Evolutionary conservation across 768 basidiomycete species (phyloP).

Genomic region (Psilocybe subaeruginosa): DNA sequence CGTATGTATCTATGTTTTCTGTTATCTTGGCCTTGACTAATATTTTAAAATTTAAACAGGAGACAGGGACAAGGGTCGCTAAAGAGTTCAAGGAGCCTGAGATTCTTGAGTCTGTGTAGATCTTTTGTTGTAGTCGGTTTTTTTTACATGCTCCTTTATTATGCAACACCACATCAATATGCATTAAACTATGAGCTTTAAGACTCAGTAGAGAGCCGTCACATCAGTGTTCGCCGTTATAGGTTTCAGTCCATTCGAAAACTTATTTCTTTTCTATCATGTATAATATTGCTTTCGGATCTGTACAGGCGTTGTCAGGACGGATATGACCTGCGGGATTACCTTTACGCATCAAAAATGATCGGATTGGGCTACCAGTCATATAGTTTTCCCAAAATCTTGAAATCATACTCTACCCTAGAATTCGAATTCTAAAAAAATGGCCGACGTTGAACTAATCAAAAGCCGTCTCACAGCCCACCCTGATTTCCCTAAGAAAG

Average conservation of each 20-base stretch:
- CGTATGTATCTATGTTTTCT: constrained; percentile 51
- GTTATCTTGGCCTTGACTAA: constrained; percentile 13
- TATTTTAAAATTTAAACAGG: constrained; percentile 46
- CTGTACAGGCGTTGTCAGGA: background rate
- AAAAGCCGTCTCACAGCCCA: constrained; percentile 61
- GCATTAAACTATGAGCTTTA: background rate
- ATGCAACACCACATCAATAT: constrained; percentile 20
- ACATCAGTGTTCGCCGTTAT: too few species aligned
- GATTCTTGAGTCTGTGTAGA: constrained; percentile 89
- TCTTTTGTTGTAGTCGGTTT: constrained; percentile 38
- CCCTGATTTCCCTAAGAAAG: constrained; percentile 91
- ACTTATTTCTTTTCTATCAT: too few species aligned
- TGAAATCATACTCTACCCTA: background rate
- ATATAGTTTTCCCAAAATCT: background rate
- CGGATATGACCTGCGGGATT: background rate
- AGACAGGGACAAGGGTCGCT: constrained; percentile 91
- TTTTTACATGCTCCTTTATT: constrained; percentile 28
- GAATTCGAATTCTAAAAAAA: constrained; percentile 25
- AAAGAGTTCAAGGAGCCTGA: constrained; percentile 99
- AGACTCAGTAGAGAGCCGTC: background rate
- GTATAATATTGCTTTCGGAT: background rate
- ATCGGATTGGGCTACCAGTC: too few species aligned
- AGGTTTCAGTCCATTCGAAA: too few species aligned
- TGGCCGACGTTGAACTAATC: constrained; percentile 80
- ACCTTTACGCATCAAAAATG: background rate